Conservation (phyloP, 169 alveolate species). For the Babesia sp. region DNA sequence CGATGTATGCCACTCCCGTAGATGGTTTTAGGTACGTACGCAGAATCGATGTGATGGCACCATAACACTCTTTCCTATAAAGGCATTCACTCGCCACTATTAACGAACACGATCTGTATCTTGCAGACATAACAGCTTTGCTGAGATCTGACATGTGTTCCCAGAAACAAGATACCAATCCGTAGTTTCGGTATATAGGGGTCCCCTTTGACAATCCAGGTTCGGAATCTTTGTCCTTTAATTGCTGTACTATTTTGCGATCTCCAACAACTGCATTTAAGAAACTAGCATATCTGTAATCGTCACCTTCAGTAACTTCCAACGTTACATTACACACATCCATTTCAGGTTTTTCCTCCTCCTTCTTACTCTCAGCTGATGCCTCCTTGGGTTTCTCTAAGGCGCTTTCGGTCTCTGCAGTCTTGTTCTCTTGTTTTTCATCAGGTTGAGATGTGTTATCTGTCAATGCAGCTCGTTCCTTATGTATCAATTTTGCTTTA, state of each 20-base stretch:
- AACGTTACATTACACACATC: neutral
- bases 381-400: neutral
- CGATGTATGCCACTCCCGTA: conserved; percentile 61
- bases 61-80: conserved; percentile 53
- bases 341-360: no score
- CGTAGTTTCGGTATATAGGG: neutral
- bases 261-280: neutral
- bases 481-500: neutral
- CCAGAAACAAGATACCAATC: conserved; percentile 24
- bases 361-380: neutral
- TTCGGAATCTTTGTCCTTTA: neutral
- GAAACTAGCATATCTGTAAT: neutral
- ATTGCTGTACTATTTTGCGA: neutral
- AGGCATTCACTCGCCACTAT: conserved; percentile 60
- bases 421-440: neutral
- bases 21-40: conserved; percentile 6
- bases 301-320: neutral
- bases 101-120: conserved; percentile 1
- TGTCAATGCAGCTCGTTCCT: neutral
- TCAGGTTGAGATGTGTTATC: neutral
- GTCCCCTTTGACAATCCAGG: neutral
- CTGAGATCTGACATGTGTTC: conserved; percentile 9
- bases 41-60: conserved; percentile 28
- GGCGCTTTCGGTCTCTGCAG: neutral
- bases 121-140: neutral